Evolutionary conservation across 1,139 yeast genomes (phyloP), one percentile per base, ranked within the genome.

Genomic region (Hemisphaericaspora lyxosophila): DNA sequence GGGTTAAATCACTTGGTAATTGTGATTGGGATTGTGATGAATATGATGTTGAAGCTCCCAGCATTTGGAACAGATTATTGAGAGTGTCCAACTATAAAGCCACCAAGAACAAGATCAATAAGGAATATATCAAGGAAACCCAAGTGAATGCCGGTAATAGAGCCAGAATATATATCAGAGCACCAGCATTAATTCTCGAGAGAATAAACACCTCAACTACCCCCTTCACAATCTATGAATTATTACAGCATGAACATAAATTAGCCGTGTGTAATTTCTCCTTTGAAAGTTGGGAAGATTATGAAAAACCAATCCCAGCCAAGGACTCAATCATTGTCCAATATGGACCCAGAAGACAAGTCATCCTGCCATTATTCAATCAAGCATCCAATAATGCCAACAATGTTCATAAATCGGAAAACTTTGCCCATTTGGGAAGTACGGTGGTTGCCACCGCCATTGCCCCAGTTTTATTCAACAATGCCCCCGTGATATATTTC

Each of bases 11-110:
- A 32, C 65, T 94, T 45, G 81, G 84, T 35, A 81, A 83, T 45
- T 82, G 94, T 51, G 75, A 77, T 31, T 92, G 98, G 98, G 90
- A 89, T 50, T 78, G 77, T 46, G 89, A 89, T 56, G 98, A 92
- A 60, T 60, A 64, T 35, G 96, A 89, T 55, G 73, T 79, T 20
- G 78, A 80, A 43, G 74, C 84, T 8, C 98, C 98, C 31, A 65
- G 73, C 34, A 82, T 82, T 42, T 92, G 96, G 96, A 67, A 70
- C 26, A 76, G 88, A 46, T 71, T 89, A 39, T 68, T 86, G 43
- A 76, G 95, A 49, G 75, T 94, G 27, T 76, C 81, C 36, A 88
- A 86, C 62, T 89, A 73, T 67, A 83, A 82, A 55, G 86, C 88
- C 28, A 83, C 95, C 29, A 80, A 78, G 55, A 85, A 85, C 58